These are phyloP conservation scores for Fraxinus velutina DNA, from an alignment of 305 asterid species.

Conservation along the genomic window DNA sequence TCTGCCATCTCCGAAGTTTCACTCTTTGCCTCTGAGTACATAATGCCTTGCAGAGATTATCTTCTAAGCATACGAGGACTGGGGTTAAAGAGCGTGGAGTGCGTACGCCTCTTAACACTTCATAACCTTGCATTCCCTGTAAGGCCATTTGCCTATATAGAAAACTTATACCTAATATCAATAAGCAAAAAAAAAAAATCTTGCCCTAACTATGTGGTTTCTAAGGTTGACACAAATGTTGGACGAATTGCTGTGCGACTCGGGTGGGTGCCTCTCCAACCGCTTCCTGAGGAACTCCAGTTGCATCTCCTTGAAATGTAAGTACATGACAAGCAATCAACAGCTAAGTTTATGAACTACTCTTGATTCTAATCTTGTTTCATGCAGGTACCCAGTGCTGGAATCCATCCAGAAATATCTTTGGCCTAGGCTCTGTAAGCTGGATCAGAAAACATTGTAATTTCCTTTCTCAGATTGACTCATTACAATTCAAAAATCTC, in stretches of 20 bases:
- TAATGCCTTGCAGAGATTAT: conserved; percentile 63
- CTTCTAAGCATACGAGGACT: conserved; percentile 78
- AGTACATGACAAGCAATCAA: conserved; percentile 34
- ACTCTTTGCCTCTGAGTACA: conserved; percentile 10
- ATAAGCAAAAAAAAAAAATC: conserved; percentile 9
- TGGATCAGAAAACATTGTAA: conserved; percentile 86
- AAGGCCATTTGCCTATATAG: conserved; percentile 33
- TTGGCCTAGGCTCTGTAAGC: conserved; percentile 92
- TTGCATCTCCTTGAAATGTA: conserved; percentile 91
- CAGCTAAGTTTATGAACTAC: conserved; percentile 10
- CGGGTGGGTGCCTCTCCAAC: conserved; percentile 99
- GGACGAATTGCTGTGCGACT: conserved; percentile 95
- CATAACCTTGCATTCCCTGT: conserved; percentile 92
- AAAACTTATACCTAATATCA: conserved; percentile 22
- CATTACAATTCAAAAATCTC: not conserved
- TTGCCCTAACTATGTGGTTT: conserved; percentile 26
- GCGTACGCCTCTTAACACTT: conserved; percentile 84
- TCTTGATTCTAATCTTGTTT: conserved; percentile 28
- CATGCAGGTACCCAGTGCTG: conserved; percentile 71
- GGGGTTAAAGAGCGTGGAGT: conserved; percentile 93
- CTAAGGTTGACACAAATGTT: conserved; percentile 95
- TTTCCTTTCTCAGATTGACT: conserved; percentile 15
- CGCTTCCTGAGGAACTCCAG: conserved; percentile 89
- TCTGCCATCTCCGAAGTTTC: not conserved
- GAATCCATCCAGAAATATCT: conserved; percentile 85